Evolutionary conservation across 2,329 filamentous ascomycete genomes (phyloP), one percentile per base, ranked within the genome.

Genomic region (Cercospora sp.): DNA sequence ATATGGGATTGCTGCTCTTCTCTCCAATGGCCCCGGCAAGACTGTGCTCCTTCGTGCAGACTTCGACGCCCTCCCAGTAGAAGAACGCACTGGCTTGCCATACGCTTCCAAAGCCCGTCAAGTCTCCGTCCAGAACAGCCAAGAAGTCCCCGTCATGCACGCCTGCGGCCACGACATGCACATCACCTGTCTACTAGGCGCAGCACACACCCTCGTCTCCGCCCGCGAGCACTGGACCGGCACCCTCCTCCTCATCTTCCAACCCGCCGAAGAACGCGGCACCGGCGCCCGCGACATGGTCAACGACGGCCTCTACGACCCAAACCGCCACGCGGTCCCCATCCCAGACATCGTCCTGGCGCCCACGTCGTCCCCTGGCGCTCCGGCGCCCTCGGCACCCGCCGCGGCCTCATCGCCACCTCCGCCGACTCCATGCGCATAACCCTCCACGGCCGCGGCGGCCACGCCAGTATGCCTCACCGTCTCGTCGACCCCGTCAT

Each of bases 131-230:
- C 66, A 76, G 2, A 81, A 85, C 8, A 86, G 86, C 0, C 75
- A 80, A 0, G 79, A 82, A 64, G 84, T 84, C 63, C 85, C 86
- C 0, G 85, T 89, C 0, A 90, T 91, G 88, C 89, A 91, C 76
- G 88, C 88, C 24, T 91, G 88, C 75, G 89, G 89, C 0, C 89
- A 91, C 73, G 88, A 90, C 71, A 86, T 89, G 80, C 88, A 91
- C 74, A 85, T 90, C 28, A 83, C 86, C 0, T 80, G 81, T 34
- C 79, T 90, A 3, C 80, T 91, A 1, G 89, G 84, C 0, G 84
- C 85, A 0, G 83, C 86, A 0, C 80, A 84, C 21, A 79, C 84
- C 0, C 79, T 92, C 0, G 77, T 82, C 1, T 77, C 76, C 0
- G 76, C 79, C 0, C 80, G 77, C n/a, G 72, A 82, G 0, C 34